These are phyloP conservation scores for Cutaneotrichosporon dermatis DNA, from an alignment of 1,284 basidiomycete species.

Conservation along the genomic window DNA sequence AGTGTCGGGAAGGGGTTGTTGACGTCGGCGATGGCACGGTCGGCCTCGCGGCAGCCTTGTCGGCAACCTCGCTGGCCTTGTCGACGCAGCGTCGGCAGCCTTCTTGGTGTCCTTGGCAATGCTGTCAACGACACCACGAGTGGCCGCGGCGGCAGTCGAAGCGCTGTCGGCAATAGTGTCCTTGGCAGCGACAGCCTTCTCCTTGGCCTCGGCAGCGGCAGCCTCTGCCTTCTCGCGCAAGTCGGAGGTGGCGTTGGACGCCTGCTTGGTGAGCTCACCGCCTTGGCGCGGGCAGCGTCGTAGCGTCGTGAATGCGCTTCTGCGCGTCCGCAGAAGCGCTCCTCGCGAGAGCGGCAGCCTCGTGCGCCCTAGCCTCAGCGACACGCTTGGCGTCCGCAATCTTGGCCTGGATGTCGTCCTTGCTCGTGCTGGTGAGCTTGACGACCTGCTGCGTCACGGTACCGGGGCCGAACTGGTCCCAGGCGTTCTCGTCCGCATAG, in stretches of 20 bases:
- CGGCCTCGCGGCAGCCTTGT: constrained; percentile 19
- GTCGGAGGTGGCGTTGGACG: constrained; percentile 11
- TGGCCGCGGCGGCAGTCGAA: not conserved
- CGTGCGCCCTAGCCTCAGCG: constrained; percentile 50
- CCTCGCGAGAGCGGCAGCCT: constrained; percentile 27
- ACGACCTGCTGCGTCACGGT: constrained; percentile 60
- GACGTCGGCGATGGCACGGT: not conserved
- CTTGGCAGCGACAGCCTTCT: constrained; percentile 20
- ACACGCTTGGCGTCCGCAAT: constrained; percentile 28
- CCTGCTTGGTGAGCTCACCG: constrained; percentile 9
- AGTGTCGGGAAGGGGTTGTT: constrained; percentile 35
- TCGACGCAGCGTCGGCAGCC: constrained; percentile 10
- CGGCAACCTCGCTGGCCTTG: constrained; percentile 17
- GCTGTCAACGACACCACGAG: constrained; percentile 24
- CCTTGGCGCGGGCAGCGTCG: constrained; percentile 18
- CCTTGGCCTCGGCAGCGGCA: constrained; percentile 21
- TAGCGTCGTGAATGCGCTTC: constrained; percentile 27
- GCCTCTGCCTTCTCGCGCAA: constrained; percentile 33
- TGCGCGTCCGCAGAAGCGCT: constrained; percentile 26
- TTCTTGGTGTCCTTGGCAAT: constrained; percentile 23
- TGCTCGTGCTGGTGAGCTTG: constrained; percentile 47
- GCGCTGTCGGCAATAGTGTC: constrained; percentile 13
- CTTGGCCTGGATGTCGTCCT: constrained; percentile 39
- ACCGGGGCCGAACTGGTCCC: constrained; percentile 57
- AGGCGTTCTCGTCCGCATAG: constrained; percentile 70